These are phyloP conservation scores for Corylus americana DNA, from an alignment of 306 rosid species.

Conservation along the genomic window DNA sequence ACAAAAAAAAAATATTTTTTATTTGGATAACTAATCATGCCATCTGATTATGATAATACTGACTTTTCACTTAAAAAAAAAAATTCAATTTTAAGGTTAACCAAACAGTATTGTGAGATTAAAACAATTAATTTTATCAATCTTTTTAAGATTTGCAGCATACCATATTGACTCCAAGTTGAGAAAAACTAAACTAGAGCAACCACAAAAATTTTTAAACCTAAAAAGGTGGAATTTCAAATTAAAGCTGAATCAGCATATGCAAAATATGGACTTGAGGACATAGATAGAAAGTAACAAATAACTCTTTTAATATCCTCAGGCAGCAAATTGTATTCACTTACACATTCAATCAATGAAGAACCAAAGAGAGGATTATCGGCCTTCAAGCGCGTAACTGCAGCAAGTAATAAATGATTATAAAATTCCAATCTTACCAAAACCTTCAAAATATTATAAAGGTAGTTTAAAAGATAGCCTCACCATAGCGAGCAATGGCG, in stretches of 20 bases:
- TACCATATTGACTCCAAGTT: neutral
- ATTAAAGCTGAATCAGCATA: neutral
- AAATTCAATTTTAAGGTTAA: neutral
- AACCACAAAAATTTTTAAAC: neutral
- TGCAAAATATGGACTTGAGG: neutral
- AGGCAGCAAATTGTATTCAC: neutral
- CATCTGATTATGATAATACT: neutral
- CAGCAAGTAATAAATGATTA: conserved; percentile 19
- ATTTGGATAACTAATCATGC: neutral
- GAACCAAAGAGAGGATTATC: conserved; percentile 54
- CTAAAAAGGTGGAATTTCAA: neutral
- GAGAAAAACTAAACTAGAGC: neutral
- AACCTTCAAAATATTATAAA: neutral
- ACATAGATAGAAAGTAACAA: neutral
- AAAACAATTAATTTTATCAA: neutral
- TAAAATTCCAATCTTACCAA: neutral
- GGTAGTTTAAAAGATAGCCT: neutral
- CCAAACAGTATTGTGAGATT: neutral
- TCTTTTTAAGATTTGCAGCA: neutral
- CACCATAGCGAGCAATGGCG: conserved; percentile 81
- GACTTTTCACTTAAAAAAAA: neutral
- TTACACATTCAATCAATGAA: conserved; percentile 60
- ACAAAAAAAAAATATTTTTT: no score
- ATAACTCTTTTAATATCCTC: neutral
- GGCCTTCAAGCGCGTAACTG: conserved; percentile 65